These are phyloP conservation scores for Phylloporus rhodoxanthus DNA, from an alignment of 768 basidiomycete genomes.

Conservation along the genomic window DNA sequence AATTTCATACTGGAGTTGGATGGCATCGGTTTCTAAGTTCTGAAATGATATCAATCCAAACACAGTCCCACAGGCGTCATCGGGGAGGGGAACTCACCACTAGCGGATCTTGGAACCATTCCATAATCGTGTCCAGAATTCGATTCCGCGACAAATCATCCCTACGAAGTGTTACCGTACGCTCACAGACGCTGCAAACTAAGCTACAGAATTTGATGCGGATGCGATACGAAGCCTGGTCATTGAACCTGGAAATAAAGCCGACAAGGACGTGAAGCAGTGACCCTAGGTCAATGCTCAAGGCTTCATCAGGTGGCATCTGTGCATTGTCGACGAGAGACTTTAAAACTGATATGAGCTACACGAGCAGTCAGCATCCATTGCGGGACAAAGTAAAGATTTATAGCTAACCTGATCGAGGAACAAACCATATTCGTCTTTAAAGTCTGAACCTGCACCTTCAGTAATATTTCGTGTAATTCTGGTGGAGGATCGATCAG, in stretches of 20 bases:
- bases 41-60: conserved; percentile 14
- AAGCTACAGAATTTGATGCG: conserved; percentile 73
- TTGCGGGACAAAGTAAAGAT: background rate
- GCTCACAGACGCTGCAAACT: conserved; percentile 61
- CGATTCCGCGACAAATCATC: conserved; percentile 62
- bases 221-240: conserved; percentile 51
- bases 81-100: conserved; percentile 41
- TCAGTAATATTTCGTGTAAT: conserved; percentile 49
- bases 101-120: conserved; percentile 63
- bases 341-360: conserved; percentile 74
- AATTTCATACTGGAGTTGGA: conserved; percentile 52
- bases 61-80: background rate
- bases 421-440: conserved; percentile 42
- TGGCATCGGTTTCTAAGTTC: conserved; percentile 34
- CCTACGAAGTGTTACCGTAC: conserved; percentile 60
- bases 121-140: conserved; percentile 69
- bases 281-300: conserved; percentile 58
- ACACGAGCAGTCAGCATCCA: conserved; percentile 14
- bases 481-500: conserved; percentile 26
- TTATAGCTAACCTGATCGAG: conserved; percentile 59
- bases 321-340: conserved; percentile 71
- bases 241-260: conserved; percentile 59
- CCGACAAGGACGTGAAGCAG: conserved; percentile 54
- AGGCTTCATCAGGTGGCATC: conserved; percentile 50
- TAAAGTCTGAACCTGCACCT: conserved; percentile 38